Base-by-base conservation (phyloP, 164 flowering plant genomes). In the Annona cherimola region DNA sequence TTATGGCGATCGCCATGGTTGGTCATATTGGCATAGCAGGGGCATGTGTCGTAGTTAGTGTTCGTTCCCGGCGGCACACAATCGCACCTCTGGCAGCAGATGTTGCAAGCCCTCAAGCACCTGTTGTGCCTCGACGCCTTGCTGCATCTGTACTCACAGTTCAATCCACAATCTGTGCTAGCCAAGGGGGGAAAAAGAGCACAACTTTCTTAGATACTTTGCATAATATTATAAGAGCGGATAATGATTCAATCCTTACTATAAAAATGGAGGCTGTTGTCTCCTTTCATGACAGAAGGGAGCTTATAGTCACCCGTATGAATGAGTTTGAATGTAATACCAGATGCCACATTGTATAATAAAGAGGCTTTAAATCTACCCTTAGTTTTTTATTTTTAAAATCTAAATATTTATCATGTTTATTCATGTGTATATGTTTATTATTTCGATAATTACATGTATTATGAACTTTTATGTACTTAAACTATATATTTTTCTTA, bases 61-160 rank as follows among this genome's bases (percentile, higher is more conserved):
- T 77, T 67, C 8, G 92, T 86, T 3, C 92, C 92, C 2, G 89
- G 87, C 0, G 92, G 92, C 43, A 88, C 92, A 61, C 92, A 88
- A 75, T 83, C 71, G 85, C 92, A 88, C 68, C 92, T 69, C 43
- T 74, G 44, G 68, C 92, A 86, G 80, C 92, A 88, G 0, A 86
- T 81, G 67, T 78, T 82, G 74, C 92, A 88, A n/a, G 89, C 85
- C 74, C 88, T 81, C 2, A 80, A 67, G 84, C 92, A 88, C 68
- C 79, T 69, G 73, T 81, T 86, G 1, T 71, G 84, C 84, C 88
- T 80, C 45, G 86, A 85, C 41, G 89, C 73, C 78, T 79, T 78
- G 72, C 85, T 83, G 80, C 90, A 87, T 67, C 90, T 70, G 60
- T 76, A 68, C 3, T 43, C 35, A 54, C 90, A 87, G 62, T 78